Percentiles rank a stretch among this genome's conserved stretches.
phyloP scores from a whole-genome alignment of 495 filamentous ascomycete species.

The Xylaria nigripes region DNA sequence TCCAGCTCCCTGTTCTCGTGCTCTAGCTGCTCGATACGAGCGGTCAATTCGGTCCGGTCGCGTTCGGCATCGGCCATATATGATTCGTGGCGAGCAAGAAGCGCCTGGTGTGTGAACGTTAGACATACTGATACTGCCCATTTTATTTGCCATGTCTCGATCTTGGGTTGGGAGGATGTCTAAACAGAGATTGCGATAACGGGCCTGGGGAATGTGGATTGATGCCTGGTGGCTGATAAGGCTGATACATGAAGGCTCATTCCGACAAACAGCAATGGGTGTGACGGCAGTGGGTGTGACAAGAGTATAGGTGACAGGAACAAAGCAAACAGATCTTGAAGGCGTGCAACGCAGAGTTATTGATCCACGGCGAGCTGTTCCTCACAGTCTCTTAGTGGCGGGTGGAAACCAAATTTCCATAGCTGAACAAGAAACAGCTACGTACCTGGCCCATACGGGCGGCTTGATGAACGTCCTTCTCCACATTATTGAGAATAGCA shows the following conservation, averaged over 20 bases:
- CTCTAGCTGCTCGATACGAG: slow-evolving; percentile 68
- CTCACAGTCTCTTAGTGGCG: neutral
- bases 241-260: slow-evolving; percentile 2
- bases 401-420: too few species aligned
- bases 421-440: neutral
- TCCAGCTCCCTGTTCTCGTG: slow-evolving; percentile 67
- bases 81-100: slow-evolving; percentile 83
- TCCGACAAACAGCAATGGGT: too few species aligned
- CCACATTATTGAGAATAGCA: slow-evolving; percentile 67
- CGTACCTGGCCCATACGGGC: slow-evolving; percentile 82
- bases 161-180: neutral
- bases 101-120: slow-evolving; percentile 72
- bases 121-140: slow-evolving; percentile 35
- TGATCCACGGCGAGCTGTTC: neutral
- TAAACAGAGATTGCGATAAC: neutral
- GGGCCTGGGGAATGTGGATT: slow-evolving; percentile 4
- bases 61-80: slow-evolving; percentile 86
- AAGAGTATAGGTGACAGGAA: neutral
- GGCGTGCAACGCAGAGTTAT: neutral
- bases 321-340: neutral
- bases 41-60: slow-evolving; percentile 61
- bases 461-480: slow-evolving; percentile 77
- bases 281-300: neutral
- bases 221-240: neutral
- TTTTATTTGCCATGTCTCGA: slow-evolving; percentile 20